These are phyloP conservation scores for Triticum turgidum DNA, from an alignment of 176 grass and related monocot genomes.

Conservation along the genomic window DNA sequence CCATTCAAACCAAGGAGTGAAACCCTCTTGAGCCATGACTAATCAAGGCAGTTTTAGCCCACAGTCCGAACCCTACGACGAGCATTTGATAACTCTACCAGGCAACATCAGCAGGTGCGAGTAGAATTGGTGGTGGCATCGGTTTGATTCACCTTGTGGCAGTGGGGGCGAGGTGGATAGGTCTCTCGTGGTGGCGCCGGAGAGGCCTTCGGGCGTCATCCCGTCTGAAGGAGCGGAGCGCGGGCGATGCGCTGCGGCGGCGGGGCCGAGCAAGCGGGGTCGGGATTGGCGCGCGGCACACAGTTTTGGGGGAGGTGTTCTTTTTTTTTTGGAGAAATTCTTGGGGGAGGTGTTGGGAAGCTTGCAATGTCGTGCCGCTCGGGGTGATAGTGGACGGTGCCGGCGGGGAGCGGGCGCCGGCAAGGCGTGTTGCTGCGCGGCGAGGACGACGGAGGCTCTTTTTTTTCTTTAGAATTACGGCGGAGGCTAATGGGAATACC, in stretches of 20 bases:
- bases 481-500: too few relatives aligned
- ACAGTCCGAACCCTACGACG: background rate
- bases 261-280: background rate
- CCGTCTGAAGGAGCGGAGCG: background rate
- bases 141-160: conserved; percentile 1
- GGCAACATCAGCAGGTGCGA: background rate
- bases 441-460: too few relatives aligned
- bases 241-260: background rate
- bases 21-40: background rate
- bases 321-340: too few relatives aligned
- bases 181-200: background rate
- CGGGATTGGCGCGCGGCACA: background rate
- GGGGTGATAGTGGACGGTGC: too few relatives aligned
- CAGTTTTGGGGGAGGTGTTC: background rate
- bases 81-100: background rate
- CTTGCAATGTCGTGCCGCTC: too few relatives aligned
- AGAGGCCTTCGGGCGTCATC: background rate
- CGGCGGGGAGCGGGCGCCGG: too few relatives aligned
- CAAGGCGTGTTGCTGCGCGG: too few relatives aligned
- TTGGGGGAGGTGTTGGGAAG: too few relatives aligned
- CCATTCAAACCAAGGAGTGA: background rate
- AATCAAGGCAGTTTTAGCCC: background rate
- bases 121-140: background rate
- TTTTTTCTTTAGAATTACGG: too few relatives aligned
- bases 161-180: background rate